Evolutionary conservation across 306 rosid genomes (phyloP).

Genomic region (Sphenostylis stenocarpa): DNA sequence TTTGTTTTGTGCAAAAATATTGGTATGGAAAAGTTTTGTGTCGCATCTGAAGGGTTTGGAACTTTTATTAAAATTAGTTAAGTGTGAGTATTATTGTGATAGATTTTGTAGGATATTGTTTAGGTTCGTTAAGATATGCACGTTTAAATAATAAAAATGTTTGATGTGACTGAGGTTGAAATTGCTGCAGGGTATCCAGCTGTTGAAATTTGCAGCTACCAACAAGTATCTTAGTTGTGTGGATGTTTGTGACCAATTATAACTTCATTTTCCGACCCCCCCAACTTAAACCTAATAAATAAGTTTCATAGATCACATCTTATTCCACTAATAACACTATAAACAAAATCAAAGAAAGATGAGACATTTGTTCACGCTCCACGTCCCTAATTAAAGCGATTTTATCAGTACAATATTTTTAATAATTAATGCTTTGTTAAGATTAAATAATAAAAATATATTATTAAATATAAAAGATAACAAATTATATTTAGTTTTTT

Average conservation of each 20-base stretch:
- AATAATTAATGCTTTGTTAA: too few relatives aligned
- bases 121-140: slow-evolving; percentile 38
- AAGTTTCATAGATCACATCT: not conserved
- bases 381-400: not conserved
- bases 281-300: too few relatives aligned
- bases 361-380: too few relatives aligned
- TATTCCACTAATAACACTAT: too few relatives aligned
- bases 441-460: too few relatives aligned
- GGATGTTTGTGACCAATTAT: slow-evolving; percentile 2
- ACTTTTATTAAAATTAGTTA: not conserved
- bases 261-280: not conserved
- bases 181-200: slow-evolving; percentile 24
- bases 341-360: not conserved
- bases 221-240: not conserved
- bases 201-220: slow-evolving; percentile 18
- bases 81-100: not conserved
- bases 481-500: too few relatives aligned
- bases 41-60: not conserved
- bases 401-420: not conserved
- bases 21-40: not conserved
- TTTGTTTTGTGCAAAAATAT: not conserved
- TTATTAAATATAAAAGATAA: too few relatives aligned
- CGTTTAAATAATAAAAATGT: not conserved
- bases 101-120: slow-evolving; percentile 27
- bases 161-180: slow-evolving; percentile 33